These are phyloP conservation scores for Syzygium jambos DNA, from an alignment of 345 rosid genomes.

Conservation along the genomic window DNA sequence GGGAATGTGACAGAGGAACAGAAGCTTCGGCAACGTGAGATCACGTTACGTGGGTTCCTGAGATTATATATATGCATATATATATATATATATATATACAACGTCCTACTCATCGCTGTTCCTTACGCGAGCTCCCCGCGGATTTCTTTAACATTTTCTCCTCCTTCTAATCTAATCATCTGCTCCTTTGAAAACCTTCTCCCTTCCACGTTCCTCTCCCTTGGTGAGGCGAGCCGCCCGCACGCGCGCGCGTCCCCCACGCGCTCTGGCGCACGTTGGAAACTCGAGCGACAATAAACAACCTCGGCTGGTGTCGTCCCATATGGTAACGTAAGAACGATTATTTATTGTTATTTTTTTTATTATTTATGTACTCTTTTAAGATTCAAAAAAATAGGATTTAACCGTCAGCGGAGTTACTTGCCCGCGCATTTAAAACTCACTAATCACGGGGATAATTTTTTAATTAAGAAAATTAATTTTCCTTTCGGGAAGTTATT, in stretches of 20 bases:
- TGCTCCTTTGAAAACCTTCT: background rate
- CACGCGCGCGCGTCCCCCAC: background rate
- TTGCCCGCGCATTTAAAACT: background rate
- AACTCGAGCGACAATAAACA: background rate
- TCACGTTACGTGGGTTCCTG: background rate
- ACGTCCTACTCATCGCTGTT: background rate
- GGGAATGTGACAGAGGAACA: background rate
- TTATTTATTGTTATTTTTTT: background rate
- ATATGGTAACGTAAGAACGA: background rate
- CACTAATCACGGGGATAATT: no score
- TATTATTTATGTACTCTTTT: background rate
- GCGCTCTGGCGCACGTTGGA: background rate
- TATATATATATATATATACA: background rate
- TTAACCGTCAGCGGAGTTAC: background rate
- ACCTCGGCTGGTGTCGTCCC: background rate
- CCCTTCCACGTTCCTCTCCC: background rate
- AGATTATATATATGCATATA: background rate
- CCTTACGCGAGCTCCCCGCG: background rate
- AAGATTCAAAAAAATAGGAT: background rate
- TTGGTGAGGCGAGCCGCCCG: fast-evolving
- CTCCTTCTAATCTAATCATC: background rate
- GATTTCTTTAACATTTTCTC: background rate
- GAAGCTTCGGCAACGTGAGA: background rate
- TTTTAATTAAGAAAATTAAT: background rate
- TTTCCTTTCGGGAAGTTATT: background rate